Percentiles rank a stretch among this genome's conserved stretches.
phyloP scores from a whole-genome alignment of 1,139 yeast species.

The Saccharomyces hybrid region DNA sequence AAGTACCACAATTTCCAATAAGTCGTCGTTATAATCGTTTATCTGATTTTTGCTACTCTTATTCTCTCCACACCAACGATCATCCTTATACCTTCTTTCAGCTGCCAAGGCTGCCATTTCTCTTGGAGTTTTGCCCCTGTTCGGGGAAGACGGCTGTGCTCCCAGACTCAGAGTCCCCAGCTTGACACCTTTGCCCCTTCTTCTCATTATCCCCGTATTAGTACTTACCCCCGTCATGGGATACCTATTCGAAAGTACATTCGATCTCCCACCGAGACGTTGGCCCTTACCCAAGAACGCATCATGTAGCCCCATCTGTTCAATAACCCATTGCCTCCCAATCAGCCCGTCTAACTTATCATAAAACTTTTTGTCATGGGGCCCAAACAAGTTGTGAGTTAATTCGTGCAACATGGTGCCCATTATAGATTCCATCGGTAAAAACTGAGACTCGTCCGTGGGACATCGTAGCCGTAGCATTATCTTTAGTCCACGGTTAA shows the following conservation, averaged over 20 bases:
- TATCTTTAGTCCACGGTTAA: constrained; percentile 71
- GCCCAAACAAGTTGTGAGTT: constrained; percentile 70
- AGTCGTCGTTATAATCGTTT: background rate
- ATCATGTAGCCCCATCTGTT: constrained; percentile 33
- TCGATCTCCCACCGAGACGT: constrained; percentile 39
- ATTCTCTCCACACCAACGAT: constrained; percentile 43
- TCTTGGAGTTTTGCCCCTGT: constrained; percentile 27
- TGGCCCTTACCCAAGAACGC: constrained; percentile 45
- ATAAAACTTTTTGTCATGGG: constrained; percentile 73
- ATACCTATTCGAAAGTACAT: constrained; percentile 7
- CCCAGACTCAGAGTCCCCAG: background rate
- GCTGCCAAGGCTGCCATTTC: constrained; percentile 56
- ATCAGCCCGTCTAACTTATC: constrained; percentile 53
- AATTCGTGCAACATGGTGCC: constrained; percentile 88
- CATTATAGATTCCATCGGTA: constrained; percentile 58
- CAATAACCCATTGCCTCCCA: constrained; percentile 48
- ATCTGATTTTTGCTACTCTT: background rate
- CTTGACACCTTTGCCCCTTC: constrained; percentile 18
- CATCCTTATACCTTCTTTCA: constrained; percentile 48
- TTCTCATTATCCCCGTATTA: constrained; percentile 12
- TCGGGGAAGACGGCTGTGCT: no score
- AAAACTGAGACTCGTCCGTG: constrained; percentile 47
- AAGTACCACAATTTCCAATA: background rate
- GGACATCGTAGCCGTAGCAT: constrained; percentile 62
- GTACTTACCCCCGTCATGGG: constrained; percentile 5